Base-by-base conservation (phyloP, 225 moss, liverwort and hornwort genomes). In the Lunularia cruciata region DNA sequence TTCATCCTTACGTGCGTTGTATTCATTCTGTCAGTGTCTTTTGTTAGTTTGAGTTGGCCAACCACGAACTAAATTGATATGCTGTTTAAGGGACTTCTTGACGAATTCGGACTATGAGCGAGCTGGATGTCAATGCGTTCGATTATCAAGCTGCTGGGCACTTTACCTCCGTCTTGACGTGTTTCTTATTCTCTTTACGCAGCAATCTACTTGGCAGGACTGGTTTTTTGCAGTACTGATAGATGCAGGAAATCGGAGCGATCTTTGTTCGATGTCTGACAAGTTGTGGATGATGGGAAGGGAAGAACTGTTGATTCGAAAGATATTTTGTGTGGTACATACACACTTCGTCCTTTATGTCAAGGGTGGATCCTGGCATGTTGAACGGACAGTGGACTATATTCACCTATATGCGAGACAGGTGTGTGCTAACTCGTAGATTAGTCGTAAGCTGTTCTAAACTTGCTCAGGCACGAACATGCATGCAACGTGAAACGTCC, bases 181-280 rank as follows among this genome's bases (percentile, higher is more conserved):
- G 51, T 51, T 22, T 10, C n/a, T 26, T 13, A 18, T 46, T 26
- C 31, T 37, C 39, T 70, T 46, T 73, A 59, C 75, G 69, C 86
- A 90, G 90, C 87, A 90, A 75, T 73, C 85, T 34, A 74, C 77
- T 64, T 90, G 90, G 90, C 90, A 90, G 78, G 82, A 83, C 64
- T 90, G 90, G 90, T 83, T 90, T 48, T 80, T 90, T 66, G 57
- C 73, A 32, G 85, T 86, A 9, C 79, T 90, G 76, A 79, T 82
- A 58, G 90, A 85, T 59, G 84, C 83, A 46, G 68, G 79, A 58
- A 86, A 78, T 74, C 85, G 88, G 72, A 82, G 83, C 80, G 87
- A 81, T 67, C 75, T 48, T 49, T 74, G 79, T 60, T 49, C 82
- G 40, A 72, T 76, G 64, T 78, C 83, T 66, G 88, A 88, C 65